Base-by-base conservation (phyloP, 768 basidiomycete genomes). In the Pholiota microspora region DNA sequence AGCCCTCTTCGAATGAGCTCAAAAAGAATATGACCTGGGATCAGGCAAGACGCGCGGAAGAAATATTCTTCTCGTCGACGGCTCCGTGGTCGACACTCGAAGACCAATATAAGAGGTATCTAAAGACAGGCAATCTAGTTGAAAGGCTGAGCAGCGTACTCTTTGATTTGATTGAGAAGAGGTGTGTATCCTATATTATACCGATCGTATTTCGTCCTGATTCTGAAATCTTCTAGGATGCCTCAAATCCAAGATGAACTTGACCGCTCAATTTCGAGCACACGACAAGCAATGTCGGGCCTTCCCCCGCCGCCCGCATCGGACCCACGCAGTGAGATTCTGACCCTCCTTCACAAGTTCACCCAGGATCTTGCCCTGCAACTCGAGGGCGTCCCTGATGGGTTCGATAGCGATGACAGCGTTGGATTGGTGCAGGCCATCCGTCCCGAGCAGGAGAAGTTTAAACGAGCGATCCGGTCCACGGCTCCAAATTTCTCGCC, bases 231-330 rank as follows among this genome's bases (percentile, higher is more conserved):
- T 31, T 31, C 29, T n/a, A 90, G 89, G 42, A 72, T 90, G 0
- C 87, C 88, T 0, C 70, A 79, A 56, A 82, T 89, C 7, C 79
- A 82, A 53, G 72, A 80, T 1, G 86, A 89, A 54, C 67, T 88
- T 21, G 73, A 77, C 21, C 70, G 67, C 0, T 68, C 79, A 0
- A 75, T 87, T 1, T 58, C 64, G 0, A 69, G 65, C 7, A 78
- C 80, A 0, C 72, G 77, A 0, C 50, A 62, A 0, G 53, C 57
- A 1, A 59, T 79, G 5, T 35, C 53, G 1, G 48, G 53, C 23
- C 68, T 78, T 13, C 86, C 86, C 0, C 76, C 69, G 23, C 73
- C 78, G 0, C 85, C 86, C 0, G 81, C 86, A 0, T 64, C 59
- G 1, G 79, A 89, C 42, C 78, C 86, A 0, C 65, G 81, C 0